These are phyloP conservation scores for Fusarium anguioides DNA, from an alignment of 2,329 filamentous ascomycete genomes.

Conservation along the genomic window DNA sequence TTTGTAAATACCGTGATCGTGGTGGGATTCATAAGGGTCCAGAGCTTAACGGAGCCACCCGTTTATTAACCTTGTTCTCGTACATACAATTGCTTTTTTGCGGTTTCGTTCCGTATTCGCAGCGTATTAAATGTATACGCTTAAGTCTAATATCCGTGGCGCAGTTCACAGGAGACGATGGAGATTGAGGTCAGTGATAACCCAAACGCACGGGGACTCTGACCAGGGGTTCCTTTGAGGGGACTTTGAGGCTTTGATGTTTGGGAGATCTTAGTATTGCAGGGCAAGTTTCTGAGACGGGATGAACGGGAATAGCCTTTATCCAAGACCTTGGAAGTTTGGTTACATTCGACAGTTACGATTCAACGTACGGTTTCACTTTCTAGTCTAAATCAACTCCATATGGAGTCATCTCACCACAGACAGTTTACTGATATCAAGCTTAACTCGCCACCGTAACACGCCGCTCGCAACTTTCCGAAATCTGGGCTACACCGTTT, in stretches of 20 bases:
- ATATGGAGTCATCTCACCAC: conserved; percentile 1
- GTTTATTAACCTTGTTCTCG: not conserved
- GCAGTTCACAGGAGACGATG: conserved; percentile 26
- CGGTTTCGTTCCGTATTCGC: conserved; percentile 13
- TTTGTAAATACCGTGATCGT: not conserved
- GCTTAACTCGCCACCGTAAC: conserved; percentile 5
- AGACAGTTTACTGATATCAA: not conserved
- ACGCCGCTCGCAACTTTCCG: conserved; percentile 14
- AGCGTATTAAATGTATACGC: conserved; percentile 19
- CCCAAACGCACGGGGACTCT: conserved; percentile 10
- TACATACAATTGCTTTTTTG: no score
- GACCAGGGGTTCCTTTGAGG: conserved; percentile 11
- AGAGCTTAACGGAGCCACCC: conserved; percentile 9
- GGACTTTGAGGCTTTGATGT: conserved; percentile 3
- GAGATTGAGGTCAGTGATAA: not conserved
- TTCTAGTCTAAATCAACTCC: not conserved
- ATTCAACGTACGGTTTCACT: conserved; percentile 19
- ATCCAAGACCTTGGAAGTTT: conserved; percentile 9
- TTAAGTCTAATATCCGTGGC: conserved; percentile 37
- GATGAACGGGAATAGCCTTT: conserved; percentile 9
- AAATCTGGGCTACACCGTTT: not conserved
- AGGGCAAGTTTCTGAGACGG: conserved; percentile 21
- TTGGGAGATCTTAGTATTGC: conserved; percentile 18
- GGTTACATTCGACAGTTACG: conserved; percentile 10
- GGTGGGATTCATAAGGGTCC: conserved; percentile 5